Evolutionary conservation across 257 asterid genomes (phyloP).

Genomic region (Lycium barbarum): DNA sequence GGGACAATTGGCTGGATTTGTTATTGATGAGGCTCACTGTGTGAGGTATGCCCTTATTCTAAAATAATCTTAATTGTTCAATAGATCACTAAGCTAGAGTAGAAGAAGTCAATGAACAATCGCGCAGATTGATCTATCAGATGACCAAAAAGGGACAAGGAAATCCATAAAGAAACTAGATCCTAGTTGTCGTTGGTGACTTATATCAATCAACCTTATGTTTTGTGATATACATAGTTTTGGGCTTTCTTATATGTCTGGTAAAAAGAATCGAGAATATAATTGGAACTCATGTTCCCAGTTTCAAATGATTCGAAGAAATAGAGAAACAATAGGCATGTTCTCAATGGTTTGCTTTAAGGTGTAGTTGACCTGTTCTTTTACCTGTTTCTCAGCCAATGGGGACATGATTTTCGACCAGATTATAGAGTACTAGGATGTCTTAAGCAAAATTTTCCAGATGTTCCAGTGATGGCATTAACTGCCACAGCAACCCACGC

Average conservation of each 20-base stretch:
- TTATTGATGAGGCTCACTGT: slow-evolving; percentile 98
- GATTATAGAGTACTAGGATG: slow-evolving; percentile 93
- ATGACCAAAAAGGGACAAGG: neutral
- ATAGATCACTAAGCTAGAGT: neutral
- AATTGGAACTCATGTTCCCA: neutral
- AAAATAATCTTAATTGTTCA: slow-evolving; percentile 19
- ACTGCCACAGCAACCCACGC: slow-evolving; percentile 92
- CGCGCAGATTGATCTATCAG: neutral
- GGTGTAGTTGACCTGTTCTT: slow-evolving; percentile 24
- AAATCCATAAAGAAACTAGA: slow-evolving; percentile 18
- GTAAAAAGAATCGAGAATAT: neutral
- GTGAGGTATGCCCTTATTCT: slow-evolving; percentile 62
- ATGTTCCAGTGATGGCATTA: slow-evolving; percentile 93
- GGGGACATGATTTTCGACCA: slow-evolving; percentile 99
- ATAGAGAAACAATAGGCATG: neutral
- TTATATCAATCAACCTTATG: neutral
- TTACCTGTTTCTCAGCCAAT: slow-evolving; percentile 69
- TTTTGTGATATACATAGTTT: neutral
- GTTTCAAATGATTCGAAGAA: neutral
- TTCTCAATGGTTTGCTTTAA: slow-evolving; percentile 19
- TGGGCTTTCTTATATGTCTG: neutral
- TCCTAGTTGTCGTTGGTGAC: neutral
- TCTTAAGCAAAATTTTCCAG: slow-evolving; percentile 89
- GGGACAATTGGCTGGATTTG: slow-evolving; percentile 93
- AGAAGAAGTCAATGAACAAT: neutral